Percentiles rank a stretch among this genome's conserved stretches.
These are phyloP conservation scores for Halenospora varia DNA, from an alignment of 495 filamentous ascomycete species.

Conservation along the genomic window DNA sequence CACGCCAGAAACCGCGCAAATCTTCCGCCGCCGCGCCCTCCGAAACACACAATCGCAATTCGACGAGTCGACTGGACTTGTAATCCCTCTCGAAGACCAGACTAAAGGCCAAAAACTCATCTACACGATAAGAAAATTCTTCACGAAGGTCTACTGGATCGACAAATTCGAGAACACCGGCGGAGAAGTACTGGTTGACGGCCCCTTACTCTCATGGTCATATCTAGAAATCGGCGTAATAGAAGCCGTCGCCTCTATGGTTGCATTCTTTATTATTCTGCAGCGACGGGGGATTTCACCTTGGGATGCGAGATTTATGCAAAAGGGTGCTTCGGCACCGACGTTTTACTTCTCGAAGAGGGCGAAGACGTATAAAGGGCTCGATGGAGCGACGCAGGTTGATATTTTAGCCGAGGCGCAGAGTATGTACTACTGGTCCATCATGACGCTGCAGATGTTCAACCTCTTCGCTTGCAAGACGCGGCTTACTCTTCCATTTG, in stretches of 20 bases:
- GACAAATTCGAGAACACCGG: constrained; percentile 29
- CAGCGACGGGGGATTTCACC: constrained; percentile 46
- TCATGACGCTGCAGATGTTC: constrained; percentile 42
- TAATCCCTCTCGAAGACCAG: constrained; percentile 21
- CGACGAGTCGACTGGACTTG: constrained; percentile 26
- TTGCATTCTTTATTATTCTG: constrained; percentile 61
- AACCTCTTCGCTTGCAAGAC: constrained; percentile 64
- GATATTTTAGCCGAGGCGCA: constrained; percentile 32
- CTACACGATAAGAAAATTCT: constrained; percentile 11
- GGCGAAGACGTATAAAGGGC: constrained; percentile 25
- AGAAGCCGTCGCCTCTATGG: constrained; percentile 53
- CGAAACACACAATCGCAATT: constrained; percentile 24
- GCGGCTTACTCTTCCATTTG: constrained; percentile 57
- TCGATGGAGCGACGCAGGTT: constrained; percentile 25
- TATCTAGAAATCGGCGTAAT: constrained; percentile 46
- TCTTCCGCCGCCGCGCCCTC: constrained; percentile 27
- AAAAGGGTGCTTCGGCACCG: constrained; percentile 22
- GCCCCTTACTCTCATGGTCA: constrained; percentile 25
- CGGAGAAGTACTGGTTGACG: constrained; percentile 30
- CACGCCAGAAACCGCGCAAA: constrained; percentile 24
- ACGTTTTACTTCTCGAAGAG: constrained; percentile 27
- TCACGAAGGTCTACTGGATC: constrained; percentile 25
- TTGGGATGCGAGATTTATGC: constrained; percentile 24
- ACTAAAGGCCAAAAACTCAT: constrained; percentile 19
- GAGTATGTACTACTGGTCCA: constrained; percentile 31